Conservation (phyloP, 306 rosid genomes). For the Cucumis cinereus region DNA sequence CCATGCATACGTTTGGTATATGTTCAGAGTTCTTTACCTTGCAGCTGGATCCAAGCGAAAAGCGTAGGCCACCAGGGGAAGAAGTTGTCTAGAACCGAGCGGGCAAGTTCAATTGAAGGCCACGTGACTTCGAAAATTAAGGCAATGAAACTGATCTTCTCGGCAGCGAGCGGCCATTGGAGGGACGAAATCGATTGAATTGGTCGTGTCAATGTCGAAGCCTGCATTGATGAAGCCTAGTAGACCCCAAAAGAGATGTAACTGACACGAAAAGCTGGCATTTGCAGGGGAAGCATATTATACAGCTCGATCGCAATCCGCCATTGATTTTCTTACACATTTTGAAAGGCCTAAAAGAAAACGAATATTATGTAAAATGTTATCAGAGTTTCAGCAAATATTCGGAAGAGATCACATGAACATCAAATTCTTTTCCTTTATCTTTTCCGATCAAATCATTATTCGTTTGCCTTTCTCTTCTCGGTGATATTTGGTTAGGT, state of each 20-base stretch:
- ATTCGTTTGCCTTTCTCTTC: not conserved
- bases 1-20: constrained; percentile 25
- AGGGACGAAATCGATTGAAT: not conserved
- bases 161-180: constrained; percentile 1
- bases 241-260: not conserved
- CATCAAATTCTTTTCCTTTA: not conserved
- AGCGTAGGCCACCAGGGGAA: constrained; percentile 1
- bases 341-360: not conserved
- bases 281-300: not conserved
- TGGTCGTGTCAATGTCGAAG: constrained; percentile 2
- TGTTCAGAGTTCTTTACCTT: constrained; percentile 19
- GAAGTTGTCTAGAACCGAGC: not conserved
- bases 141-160: not conserved
- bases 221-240: not conserved
- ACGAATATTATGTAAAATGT: not conserved
- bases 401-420: not conserved
- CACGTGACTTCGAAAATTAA: not conserved
- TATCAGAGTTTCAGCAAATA: not conserved
- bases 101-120: constrained; percentile 1
- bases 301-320: constrained; percentile 6
- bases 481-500: not conserved
- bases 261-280: constrained; percentile 4
- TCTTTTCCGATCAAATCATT: not conserved
- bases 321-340: not conserved
- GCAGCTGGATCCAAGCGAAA: constrained; percentile 7